A percentile compares a stretch with the other conserved stretches of the same genome.
These are phyloP conservation scores for Metschnikowia cubensis DNA, from an alignment of 805 yeast genomes.

Conservation along the genomic window DNA sequence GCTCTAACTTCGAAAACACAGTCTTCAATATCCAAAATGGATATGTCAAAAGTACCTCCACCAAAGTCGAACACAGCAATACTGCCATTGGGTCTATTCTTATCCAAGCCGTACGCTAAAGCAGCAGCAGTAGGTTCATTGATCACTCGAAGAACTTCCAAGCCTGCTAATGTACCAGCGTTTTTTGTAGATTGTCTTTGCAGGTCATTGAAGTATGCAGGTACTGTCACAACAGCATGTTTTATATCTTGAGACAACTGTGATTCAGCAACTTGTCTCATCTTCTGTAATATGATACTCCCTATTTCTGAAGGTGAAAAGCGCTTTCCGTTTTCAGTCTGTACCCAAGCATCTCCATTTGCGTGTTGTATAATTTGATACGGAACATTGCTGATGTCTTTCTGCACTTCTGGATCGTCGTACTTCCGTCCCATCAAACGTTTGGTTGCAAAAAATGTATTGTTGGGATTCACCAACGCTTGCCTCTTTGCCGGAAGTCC, in stretches of 20 bases:
- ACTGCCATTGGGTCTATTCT: constrained; percentile 46
- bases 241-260: constrained; percentile 40
- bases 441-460: constrained; percentile 79
- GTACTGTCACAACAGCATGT: constrained; percentile 80
- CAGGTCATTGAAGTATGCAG: constrained; percentile 78
- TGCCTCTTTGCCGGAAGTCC: constrained; percentile 78
- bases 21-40: constrained; percentile 71
- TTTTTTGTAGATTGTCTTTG: constrained; percentile 82
- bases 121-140: constrained; percentile 92
- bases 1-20: constrained; percentile 81
- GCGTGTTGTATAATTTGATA: constrained; percentile 55
- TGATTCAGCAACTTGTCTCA: constrained; percentile 63
- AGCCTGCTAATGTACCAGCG: constrained; percentile 73
- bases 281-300: constrained; percentile 57
- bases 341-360: constrained; percentile 71
- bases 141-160: constrained; percentile 69
- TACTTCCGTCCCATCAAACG: constrained; percentile 73
- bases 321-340: constrained; percentile 35
- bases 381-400: constrained; percentile 60
- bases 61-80: constrained; percentile 71
- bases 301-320: constrained; percentile 72
- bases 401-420: constrained; percentile 65
- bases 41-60: constrained; percentile 83
- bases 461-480: constrained; percentile 67
- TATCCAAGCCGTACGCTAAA: constrained; percentile 89